These are phyloP conservation scores for Pisolithus orientalis DNA, from an alignment of 768 basidiomycete species.

Conservation along the genomic window DNA sequence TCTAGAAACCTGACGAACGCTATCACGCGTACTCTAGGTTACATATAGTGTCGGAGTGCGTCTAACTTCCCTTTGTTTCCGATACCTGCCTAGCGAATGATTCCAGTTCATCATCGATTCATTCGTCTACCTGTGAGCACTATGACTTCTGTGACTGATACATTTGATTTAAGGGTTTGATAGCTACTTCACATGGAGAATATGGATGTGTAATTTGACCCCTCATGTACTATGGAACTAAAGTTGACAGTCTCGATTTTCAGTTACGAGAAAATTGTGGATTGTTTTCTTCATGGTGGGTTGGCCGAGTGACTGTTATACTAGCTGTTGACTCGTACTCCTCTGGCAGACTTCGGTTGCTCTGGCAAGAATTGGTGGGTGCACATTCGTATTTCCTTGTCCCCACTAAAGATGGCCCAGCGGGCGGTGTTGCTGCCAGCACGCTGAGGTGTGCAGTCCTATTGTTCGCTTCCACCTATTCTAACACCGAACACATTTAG, in stretches of 20 bases:
- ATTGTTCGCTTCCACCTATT: not conserved
- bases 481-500: not conserved
- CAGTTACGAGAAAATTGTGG: not conserved
- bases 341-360: not conserved
- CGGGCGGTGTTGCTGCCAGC: not conserved
- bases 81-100: not conserved
- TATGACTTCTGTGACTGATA: not conserved
- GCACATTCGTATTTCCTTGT: not conserved
- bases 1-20: not conserved
- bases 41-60: slow-evolving; percentile 3
- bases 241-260: not conserved
- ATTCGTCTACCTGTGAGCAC: slow-evolving; percentile 4
- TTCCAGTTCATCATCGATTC: slow-evolving; percentile 1
- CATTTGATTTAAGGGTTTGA: not conserved
- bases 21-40: not conserved
- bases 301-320: not conserved
- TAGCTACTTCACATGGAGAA: slow-evolving; percentile 8
- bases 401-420: not conserved
- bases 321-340: too few species aligned
- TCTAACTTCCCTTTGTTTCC: not conserved
- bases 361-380: not conserved
- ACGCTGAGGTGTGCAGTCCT: not conserved
- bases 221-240: too few species aligned
- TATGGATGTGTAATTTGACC: slow-evolving; percentile 1
- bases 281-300: slow-evolving; percentile 5